Percentiles rank a stretch among this genome's conserved stretches.
These are phyloP conservation scores for Penicillium sp. DNA, from an alignment of 2,329 filamentous ascomycete species.

Conservation along the genomic window DNA sequence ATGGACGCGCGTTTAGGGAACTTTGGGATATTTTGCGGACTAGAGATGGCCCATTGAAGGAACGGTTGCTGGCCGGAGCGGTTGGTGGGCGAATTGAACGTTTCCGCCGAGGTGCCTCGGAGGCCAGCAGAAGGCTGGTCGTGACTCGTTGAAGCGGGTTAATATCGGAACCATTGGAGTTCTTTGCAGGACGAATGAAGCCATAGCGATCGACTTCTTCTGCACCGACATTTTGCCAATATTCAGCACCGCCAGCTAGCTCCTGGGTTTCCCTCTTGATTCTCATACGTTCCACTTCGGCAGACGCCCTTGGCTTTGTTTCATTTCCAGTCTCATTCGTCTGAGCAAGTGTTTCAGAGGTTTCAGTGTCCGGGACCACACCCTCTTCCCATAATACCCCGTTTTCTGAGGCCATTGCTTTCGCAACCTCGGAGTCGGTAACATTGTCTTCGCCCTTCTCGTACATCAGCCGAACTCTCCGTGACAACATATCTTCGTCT, in stretches of 20 bases:
- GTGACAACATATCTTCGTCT: slow-evolving; percentile 55
- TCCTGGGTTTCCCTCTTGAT: slow-evolving; percentile 48
- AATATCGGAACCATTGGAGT: slow-evolving; percentile 28
- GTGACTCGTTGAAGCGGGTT: slow-evolving; percentile 50
- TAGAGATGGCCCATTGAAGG: slow-evolving; percentile 37
- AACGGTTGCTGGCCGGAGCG: slow-evolving; percentile 38
- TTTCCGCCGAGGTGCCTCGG: slow-evolving; percentile 48
- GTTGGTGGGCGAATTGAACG: slow-evolving; percentile 45
- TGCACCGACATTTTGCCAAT: slow-evolving; percentile 54
- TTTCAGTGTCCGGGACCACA: slow-evolving; percentile 23
- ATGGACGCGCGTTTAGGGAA: slow-evolving; percentile 34
- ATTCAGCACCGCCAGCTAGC: slow-evolving; percentile 55
- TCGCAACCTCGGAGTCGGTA: slow-evolving; percentile 34
- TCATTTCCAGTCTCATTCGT: slow-evolving; percentile 20
- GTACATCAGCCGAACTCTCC: slow-evolving; percentile 57
- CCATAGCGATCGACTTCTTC: slow-evolving; percentile 57
- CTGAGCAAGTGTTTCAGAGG: slow-evolving; percentile 22
- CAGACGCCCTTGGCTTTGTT: slow-evolving; percentile 23
- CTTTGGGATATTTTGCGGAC: slow-evolving; percentile 36
- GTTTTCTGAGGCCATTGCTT: slow-evolving; percentile 32
- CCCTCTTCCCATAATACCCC: slow-evolving; percentile 36
- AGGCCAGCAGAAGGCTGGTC: slow-evolving; percentile 50
- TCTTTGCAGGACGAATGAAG: slow-evolving; percentile 45
- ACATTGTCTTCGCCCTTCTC: slow-evolving; percentile 52
- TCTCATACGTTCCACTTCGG: slow-evolving; percentile 24